Evolutionary conservation across 2,329 filamentous ascomycete species (phyloP).

Genomic region (Hypocreales sp.): DNA sequence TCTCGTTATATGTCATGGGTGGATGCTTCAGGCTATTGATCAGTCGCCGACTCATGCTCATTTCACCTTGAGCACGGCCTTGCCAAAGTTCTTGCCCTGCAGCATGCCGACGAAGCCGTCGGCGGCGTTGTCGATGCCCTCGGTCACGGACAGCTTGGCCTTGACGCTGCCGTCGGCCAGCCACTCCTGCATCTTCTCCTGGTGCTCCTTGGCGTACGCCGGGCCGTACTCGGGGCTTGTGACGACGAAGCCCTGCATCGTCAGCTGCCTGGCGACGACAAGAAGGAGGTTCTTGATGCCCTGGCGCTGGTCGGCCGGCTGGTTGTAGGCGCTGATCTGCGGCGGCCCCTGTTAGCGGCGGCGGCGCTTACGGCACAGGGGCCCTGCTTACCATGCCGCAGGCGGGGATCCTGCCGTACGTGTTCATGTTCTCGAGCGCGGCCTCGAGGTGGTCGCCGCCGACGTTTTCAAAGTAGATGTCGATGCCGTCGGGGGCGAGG

Average conservation of each 20-base stretch:
- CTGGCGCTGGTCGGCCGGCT: slow-evolving; percentile 33
- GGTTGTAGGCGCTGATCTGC: slow-evolving; percentile 61
- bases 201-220: slow-evolving; percentile 53
- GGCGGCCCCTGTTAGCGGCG: too few relatives aligned
- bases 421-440: slow-evolving; percentile 32
- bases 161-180: slow-evolving; percentile 62
- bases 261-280: slow-evolving; percentile 53
- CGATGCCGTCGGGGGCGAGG: slow-evolving; percentile 61
- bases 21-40: too few relatives aligned
- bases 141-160: slow-evolving; percentile 49
- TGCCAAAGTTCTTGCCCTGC: slow-evolving; percentile 70
- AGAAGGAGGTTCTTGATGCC: slow-evolving; percentile 50
- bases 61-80: slow-evolving; percentile 69
- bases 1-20: too few relatives aligned
- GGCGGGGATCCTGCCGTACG: slow-evolving; percentile 47
- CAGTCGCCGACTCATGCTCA: too few relatives aligned
- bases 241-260: slow-evolving; percentile 65
- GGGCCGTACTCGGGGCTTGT: slow-evolving; percentile 47
- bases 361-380: too few relatives aligned
- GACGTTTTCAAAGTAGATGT: slow-evolving; percentile 46
- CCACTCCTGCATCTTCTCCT: slow-evolving; percentile 62
- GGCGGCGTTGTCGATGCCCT: slow-evolving; percentile 65
- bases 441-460: slow-evolving; percentile 36
- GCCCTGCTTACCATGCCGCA: slow-evolving; percentile 45
- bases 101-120: slow-evolving; percentile 64